phyloP scores from a whole-genome alignment of 768 basidiomycete species.

The Scleroderma bovista region DNA sequence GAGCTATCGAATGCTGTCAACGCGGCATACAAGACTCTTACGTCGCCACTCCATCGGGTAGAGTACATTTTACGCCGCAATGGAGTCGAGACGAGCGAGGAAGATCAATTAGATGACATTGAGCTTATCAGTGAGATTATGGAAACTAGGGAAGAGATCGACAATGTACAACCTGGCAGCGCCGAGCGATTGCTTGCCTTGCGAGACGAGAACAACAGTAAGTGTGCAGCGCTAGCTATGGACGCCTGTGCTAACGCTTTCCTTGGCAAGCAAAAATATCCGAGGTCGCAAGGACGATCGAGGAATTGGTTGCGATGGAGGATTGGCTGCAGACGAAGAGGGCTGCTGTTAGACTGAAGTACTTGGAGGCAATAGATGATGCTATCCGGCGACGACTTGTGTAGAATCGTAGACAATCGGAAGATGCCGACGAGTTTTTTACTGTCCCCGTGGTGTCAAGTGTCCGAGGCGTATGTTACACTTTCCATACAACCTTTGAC shows the following conservation, averaged over 20 bases:
- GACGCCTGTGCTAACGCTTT: neutral
- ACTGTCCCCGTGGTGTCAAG: too few relatives aligned
- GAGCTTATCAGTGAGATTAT: constrained; percentile 72
- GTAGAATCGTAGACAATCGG: constrained; percentile 3
- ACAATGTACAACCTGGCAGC: constrained; percentile 44
- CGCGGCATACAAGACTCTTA: constrained; percentile 72
- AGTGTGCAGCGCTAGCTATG: constrained; percentile 15
- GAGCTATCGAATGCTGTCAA: constrained; percentile 70
- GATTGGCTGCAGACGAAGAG: constrained; percentile 56
- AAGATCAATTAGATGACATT: constrained; percentile 66
- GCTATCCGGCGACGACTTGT: constrained; percentile 14
- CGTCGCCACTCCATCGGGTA: constrained; percentile 67
- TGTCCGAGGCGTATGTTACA: neutral
- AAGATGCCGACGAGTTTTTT: constrained; percentile 14
- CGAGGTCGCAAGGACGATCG: constrained; percentile 41
- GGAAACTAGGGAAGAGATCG: constrained; percentile 72
- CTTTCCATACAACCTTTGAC: neutral
- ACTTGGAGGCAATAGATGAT: constrained; percentile 58
- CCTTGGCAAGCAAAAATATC: constrained; percentile 45
- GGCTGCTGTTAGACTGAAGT: constrained; percentile 65
- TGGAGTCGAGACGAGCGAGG: constrained; percentile 54
- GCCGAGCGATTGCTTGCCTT: constrained; percentile 46
- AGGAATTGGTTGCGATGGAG: constrained; percentile 40
- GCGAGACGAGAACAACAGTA: constrained; percentile 50
- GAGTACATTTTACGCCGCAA: constrained; percentile 75